phyloP scores from a whole-genome alignment of 345 rosid species.

The Draba incana region DNA sequence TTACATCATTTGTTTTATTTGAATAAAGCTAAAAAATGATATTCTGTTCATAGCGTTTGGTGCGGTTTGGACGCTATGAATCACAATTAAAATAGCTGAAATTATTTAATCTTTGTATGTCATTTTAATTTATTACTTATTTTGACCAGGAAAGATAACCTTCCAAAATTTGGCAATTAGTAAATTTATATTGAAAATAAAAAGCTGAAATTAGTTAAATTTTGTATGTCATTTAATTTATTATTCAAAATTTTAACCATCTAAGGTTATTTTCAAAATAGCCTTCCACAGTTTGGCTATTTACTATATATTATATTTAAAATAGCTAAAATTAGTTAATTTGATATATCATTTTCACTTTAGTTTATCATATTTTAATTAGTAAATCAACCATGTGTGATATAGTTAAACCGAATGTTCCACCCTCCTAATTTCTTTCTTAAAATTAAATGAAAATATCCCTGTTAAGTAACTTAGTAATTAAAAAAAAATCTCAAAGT shows the following conservation, averaged over 20 bases:
- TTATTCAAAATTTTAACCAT: background rate
- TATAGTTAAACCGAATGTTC: background rate
- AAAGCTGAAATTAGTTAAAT: background rate
- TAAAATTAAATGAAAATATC: background rate
- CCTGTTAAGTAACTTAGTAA: constrained; percentile 12
- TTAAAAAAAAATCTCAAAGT: constrained; percentile 1
- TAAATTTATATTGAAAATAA: background rate
- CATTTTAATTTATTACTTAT: background rate
- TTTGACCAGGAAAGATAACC: background rate
- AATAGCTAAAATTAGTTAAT: background rate
- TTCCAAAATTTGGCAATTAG: no score
- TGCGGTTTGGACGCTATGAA: constrained; percentile 28
- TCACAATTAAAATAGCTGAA: constrained; percentile 3
- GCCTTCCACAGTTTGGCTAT: no score
- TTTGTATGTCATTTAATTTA: background rate
- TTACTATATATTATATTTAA: no score
- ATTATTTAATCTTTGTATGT: constrained; percentile 5
- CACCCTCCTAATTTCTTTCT: background rate
- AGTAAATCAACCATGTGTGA: background rate
- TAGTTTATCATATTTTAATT: background rate
- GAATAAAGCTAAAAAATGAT: background rate
- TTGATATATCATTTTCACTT: background rate
- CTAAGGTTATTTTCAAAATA: background rate
- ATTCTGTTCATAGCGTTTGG: constrained; percentile 7
- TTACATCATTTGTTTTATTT: background rate